Base-by-base conservation (phyloP, 768 basidiomycete genomes). In the Fomitopsis serialis region DNA sequence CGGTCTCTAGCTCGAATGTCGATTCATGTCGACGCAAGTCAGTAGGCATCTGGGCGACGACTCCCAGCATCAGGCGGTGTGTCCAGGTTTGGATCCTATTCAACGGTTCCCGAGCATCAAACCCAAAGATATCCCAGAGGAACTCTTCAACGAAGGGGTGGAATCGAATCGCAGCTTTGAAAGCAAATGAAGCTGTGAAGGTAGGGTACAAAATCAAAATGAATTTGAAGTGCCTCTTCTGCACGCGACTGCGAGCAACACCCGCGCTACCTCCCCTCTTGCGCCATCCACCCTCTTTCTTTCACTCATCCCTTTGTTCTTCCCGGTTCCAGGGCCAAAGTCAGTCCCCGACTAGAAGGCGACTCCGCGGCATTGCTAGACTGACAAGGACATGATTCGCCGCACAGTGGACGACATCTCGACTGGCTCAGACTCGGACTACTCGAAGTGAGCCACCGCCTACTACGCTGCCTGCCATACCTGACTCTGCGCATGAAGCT, bases 401-500 rank as follows among this genome's bases (percentile, higher is more conserved):
- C 69, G 64, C 37, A 56, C 70, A 85, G 87, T 91, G 85, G 89
- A 91, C 63, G 89, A 91, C 57, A 74, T 82, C n/a, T 90, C 89
- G 35, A 89, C 92, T 2, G 93, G 92, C 45, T 95, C 94, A 13
- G 94, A 96, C 66, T 94, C 92, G 29, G 94, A 96, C 66, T 96
- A 97, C 69, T 92, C 94, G 56, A 96, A 92, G 94, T 95, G 61
- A 66, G 85, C 68, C 34, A 50, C 62, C 58, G 40, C 48, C 37
- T 53, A 36, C 56, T 44, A 48, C 51, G 17, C 43, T 53, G 35
- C 50, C 40, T 51, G 43, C 27, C 21, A n/a, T 27, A 27, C 44
- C 56, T 74, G 72, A 35, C 56, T 54, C 4, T 52, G 23, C 21
- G 3, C 2, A 3, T 63, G n/a, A n/a, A 66, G 61, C 46, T 61